Evolutionary conservation across 768 basidiomycete species (phyloP).

Genomic region (Leccinellum albellum): DNA sequence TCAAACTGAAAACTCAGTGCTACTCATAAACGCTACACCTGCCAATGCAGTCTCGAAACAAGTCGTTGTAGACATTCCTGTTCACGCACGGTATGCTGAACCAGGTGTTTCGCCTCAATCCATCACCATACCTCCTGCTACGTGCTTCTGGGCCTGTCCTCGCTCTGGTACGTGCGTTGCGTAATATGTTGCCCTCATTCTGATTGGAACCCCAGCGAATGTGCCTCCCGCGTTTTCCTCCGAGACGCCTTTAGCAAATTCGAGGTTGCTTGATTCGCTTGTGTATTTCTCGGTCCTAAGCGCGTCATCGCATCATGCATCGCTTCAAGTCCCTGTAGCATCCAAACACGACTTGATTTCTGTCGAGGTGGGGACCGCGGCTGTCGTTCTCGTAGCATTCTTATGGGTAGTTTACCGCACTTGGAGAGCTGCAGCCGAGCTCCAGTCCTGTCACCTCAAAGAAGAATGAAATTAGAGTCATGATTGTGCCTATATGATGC

Average conservation of each 20-base stretch:
- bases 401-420: slow-evolving; percentile 31
- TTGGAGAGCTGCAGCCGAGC: slow-evolving; percentile 19
- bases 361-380: slow-evolving; percentile 37
- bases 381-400: slow-evolving; percentile 31
- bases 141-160: slow-evolving; percentile 33
- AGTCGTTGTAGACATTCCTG: slow-evolving; percentile 33
- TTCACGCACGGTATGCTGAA: slow-evolving; percentile 43
- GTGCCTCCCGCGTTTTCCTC: slow-evolving; percentile 8
- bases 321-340: slow-evolving; percentile 33
- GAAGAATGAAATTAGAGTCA: slow-evolving; percentile 13
- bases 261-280: slow-evolving; percentile 19
- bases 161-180: slow-evolving; percentile 17
- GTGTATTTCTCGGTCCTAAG: slow-evolving; percentile 16
- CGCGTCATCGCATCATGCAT: slow-evolving; percentile 2
- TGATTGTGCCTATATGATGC: slow-evolving; percentile 9
- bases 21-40: slow-evolving; percentile 31
- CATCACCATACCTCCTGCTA: slow-evolving; percentile 25
- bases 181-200: not conserved
- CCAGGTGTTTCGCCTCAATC: slow-evolving; percentile 20
- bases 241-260: slow-evolving; percentile 17
- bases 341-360: slow-evolving; percentile 26
- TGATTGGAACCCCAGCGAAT: slow-evolving; percentile 10
- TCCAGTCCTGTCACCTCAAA: slow-evolving; percentile 24
- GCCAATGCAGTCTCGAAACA: slow-evolving; percentile 3
- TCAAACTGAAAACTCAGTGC: slow-evolving; percentile 20